Evolutionary conservation across 1,284 basidiomycete genomes (phyloP), one percentile per base, ranked within the genome.

Genomic region (Phylloporus sp.): DNA sequence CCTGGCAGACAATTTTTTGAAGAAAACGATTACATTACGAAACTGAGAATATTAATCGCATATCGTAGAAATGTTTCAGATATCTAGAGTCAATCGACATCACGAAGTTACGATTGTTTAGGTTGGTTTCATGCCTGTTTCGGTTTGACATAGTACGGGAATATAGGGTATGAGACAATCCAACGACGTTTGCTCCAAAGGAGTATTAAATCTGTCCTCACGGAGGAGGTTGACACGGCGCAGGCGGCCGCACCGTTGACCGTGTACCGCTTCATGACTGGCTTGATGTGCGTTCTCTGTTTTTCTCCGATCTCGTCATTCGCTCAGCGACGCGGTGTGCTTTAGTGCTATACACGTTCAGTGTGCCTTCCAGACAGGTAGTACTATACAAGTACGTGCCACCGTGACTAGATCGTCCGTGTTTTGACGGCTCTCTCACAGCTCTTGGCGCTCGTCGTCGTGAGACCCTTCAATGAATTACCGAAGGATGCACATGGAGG

Each of bases 321-420:
- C 69, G 27, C 39, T 12, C 74, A 92, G 91, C 25, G 89, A 92
- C 72, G 86, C 89, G 3, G 83, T 95, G 23, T 90, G 89, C 2
- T 96, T 95, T 83, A 89, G 92, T 59, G 91, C 94, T 14, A 85
- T 93, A 68, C 95, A 89, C 77, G 88, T 96, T 29, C 96, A 94
- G 94, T 93, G 91, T 77, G 93, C 92, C 3, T 96, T 95, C 80
- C 94, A 96, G 80, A 95, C 91, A 0, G 91, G 91, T 45, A 92
- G 92, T 75, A 88, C 88, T 65, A 83, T 88, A 17, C 90, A 92
- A 81, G 89, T 88, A 70, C n/a, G 71, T 62, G 25, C 25, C 45
- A 52, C 81, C 80, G 15, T n/a, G 4, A 10, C 55, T 35, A 20
- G 7, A 59, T 43, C 25, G 25, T 29, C 2, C 23, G 11, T 17